phyloP scores from a whole-genome alignment of 371 early-diverging fungal genomes.

The Zancudomyces culisetae region DNA sequence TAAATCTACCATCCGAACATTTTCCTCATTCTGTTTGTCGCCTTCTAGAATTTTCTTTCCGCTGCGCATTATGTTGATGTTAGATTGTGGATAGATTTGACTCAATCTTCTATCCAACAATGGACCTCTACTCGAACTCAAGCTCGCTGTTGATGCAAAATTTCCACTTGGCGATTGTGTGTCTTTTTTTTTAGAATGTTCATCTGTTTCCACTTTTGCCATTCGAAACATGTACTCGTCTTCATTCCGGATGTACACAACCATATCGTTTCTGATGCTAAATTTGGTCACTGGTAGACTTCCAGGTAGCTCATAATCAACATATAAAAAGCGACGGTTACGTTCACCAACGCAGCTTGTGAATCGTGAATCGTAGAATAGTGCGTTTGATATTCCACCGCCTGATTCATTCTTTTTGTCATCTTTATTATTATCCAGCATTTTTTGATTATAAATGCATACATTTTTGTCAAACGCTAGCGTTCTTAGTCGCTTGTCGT shows the following conservation, averaged over 20 bases:
- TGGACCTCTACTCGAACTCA: neutral
- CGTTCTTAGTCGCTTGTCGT: too few relatives aligned
- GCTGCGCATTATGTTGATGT: too few relatives aligned
- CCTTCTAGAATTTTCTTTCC: neutral
- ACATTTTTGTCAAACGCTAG: conserved; percentile 2
- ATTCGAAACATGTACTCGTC: conserved; percentile 6
- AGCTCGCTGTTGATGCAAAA: neutral
- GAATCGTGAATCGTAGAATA: conserved; percentile 8
- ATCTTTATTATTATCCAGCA: neutral
- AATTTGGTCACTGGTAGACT: conserved; percentile 16
- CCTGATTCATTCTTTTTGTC: conserved; percentile 3
- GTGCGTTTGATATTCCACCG: conserved; percentile 13
- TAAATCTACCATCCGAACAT: neutral
- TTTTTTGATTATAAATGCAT: neutral
- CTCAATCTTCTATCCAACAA: too few relatives aligned
- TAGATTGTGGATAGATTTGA: too few relatives aligned
- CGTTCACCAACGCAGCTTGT: conserved; percentile 12
- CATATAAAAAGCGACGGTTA: conserved; percentile 6
- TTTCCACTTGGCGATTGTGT: too few relatives aligned
- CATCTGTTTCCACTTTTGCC: neutral
- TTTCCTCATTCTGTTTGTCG: neutral
- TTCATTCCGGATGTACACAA: conserved; percentile 17
- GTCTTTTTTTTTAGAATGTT: too few relatives aligned
- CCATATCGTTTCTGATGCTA: conserved; percentile 15
- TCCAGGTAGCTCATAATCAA: conserved; percentile 13